Evolutionary conservation across 1,139 yeast genomes (phyloP).

Genomic region (Lodderomyces parapsilosis): DNA sequence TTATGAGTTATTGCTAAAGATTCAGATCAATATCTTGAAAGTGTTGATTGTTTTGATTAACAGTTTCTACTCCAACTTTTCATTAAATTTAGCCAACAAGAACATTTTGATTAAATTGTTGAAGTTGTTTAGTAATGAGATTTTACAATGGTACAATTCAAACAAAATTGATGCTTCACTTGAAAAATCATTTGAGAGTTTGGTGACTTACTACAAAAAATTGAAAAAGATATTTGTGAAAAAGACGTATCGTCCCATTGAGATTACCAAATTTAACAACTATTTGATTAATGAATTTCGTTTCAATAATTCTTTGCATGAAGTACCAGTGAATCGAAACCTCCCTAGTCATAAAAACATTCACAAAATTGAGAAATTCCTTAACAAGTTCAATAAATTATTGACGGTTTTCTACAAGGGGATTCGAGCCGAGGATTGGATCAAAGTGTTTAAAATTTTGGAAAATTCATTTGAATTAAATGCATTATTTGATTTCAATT

Average conservation of each 20-base stretch:
- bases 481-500: conserved; percentile 59
- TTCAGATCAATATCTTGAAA: conserved; percentile 81
- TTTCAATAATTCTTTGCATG: conserved; percentile 42
- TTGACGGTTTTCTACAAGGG: conserved; percentile 60
- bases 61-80: conserved; percentile 73
- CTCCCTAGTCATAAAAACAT: conserved; percentile 48
- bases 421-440: conserved; percentile 75
- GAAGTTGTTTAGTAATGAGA: conserved; percentile 68
- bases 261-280: conserved; percentile 39
- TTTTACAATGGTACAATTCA: conserved; percentile 67
- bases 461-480: conserved; percentile 60
- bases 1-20: conserved; percentile 61
- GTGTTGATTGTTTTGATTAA: conserved; percentile 70
- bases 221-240: conserved; percentile 74
- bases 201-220: conserved; percentile 62
- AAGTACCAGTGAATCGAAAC: conserved; percentile 49
- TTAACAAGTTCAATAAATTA: conserved; percentile 63
- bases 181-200: conserved; percentile 45
- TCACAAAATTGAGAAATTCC: conserved; percentile 52
- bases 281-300: conserved; percentile 39
- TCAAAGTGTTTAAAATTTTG: conserved; percentile 67
- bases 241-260: conserved; percentile 72
- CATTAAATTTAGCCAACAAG: conserved; percentile 65
- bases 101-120: conserved; percentile 63
- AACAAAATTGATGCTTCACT: conserved; percentile 41